Base-by-base conservation (phyloP, 495 filamentous ascomycete genomes). In the Aeminium ludgeri region DNA sequence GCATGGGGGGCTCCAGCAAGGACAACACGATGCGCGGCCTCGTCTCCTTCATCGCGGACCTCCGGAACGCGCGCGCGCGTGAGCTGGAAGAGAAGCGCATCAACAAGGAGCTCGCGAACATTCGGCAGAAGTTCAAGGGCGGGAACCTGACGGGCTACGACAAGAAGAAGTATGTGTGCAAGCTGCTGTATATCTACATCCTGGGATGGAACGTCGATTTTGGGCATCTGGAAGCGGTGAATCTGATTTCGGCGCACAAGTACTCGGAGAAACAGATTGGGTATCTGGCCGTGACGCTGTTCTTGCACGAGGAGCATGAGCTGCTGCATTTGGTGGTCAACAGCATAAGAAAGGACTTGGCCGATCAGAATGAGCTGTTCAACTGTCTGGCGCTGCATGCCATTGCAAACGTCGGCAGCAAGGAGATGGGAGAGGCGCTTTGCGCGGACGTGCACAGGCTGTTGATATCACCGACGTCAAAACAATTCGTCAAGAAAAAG, bases 111-210 rank as follows among this genome's bases (percentile, higher is more conserved):
- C 66, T 96, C 55, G 91, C 91, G 55, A 99, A 99, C 54, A 96
- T 99, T 60, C 75, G 89, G 52, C 74, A 81, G 62, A 83, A 84
- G 61, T 85, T 84, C 59, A 80, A 80, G 71, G 74, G 71, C 72
- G 67, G 53, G 55, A 49, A 40, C 41, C 36, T 50, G 44, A 40
- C 35, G 25, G 91, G 91, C 37, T 99, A 99, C 54, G 82, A 93
- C 62, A 93, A 91, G 70, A 99, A 99, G 72, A 99, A 99, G 81
- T 99, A 99, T 56, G 91, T 99, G 34, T 99, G 91, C 80, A 97
- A 97, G 75, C 71, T 99, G 48, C 72, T 99, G 34, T 99, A 99
- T 56, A 95, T 99, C 51, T 99, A 99, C 59, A 99, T 99, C 43
- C 76, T 96, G 36, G 91, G 91, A 6, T 99, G 91, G 78, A 91